Conservation (phyloP, 345 rosid species). For the Bretschneidera sinensis region DNA sequence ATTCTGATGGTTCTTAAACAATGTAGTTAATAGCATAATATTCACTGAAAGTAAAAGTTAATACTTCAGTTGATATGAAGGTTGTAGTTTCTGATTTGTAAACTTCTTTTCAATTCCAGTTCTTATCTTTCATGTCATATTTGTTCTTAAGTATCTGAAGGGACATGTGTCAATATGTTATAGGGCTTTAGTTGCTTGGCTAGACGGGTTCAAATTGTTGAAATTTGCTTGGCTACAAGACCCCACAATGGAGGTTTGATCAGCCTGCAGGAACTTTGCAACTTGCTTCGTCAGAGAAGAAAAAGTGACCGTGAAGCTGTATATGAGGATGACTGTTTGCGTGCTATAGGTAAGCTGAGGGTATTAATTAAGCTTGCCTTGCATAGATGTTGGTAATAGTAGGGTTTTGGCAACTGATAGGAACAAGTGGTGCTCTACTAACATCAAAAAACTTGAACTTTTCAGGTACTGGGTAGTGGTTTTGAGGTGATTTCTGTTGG, state of each 20-base stretch:
- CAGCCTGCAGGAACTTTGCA: constrained; percentile 76
- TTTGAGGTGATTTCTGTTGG: constrained; percentile 89
- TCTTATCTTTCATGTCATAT: background rate
- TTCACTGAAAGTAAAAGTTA: too few relatives aligned
- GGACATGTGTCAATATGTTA: background rate
- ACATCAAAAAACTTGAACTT: background rate
- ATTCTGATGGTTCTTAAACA: background rate
- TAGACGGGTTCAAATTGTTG: constrained; percentile 86
- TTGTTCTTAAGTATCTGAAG: background rate
- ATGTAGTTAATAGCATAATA: too few relatives aligned
- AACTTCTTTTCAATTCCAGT: background rate
- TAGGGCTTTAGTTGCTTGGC: constrained; percentile 23
- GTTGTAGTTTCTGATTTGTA: too few relatives aligned
- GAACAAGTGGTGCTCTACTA: background rate
- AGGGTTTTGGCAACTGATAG: background rate
- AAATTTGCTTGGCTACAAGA: constrained; percentile 90
- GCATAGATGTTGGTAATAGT: background rate
- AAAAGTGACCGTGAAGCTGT: constrained; percentile 75
- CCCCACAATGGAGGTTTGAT: constrained; percentile 84
- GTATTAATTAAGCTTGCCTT: constrained; percentile 23
- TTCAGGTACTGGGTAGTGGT: constrained; percentile 77
- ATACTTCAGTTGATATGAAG: too few relatives aligned
- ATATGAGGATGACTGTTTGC: constrained; percentile 93
- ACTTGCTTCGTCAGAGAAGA: constrained; percentile 61
- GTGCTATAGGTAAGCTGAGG: constrained; percentile 92